Evolutionary conservation across 768 basidiomycete genomes (phyloP), one percentile per base, ranked within the genome.

Genomic region (Leccinum incarnatum): DNA sequence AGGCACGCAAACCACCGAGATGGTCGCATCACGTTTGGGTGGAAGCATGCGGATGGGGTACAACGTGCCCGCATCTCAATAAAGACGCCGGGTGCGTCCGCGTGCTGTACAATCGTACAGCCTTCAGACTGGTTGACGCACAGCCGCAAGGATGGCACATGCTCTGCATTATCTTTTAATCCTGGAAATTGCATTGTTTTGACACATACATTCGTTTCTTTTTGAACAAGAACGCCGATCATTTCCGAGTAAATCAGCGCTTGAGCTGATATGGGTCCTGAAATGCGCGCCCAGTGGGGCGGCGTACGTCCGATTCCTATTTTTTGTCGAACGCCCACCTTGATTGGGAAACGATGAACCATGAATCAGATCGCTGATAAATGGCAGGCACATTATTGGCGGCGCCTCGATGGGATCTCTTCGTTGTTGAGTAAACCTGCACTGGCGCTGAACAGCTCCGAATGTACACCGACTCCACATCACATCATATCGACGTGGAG

Each of bases 161-260:
- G 40, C 10, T 42, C 40, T 42, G n/a, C n/a, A 42, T 42, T 42
- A 19, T 42, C 17, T 14, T n/a, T 54, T 36, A 11, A 25, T 21
- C 40, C 23, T 53, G 11, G n/a, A 57, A 49, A 8, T 36, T 8
- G 55, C 42, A 25, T 51, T 30, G 19, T 25, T 37, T 21, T 36
- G 55, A 23, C 11, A 34, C 17, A 45, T 17, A 15, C 14, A 11
- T 42, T 14, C 14, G 10, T 30, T 50, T 49, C 40, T 32, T 14
- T 32, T 46, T 34, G 37, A 53, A 52, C 37, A 19, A 54, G 25
- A 32, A 51, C 3, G 61, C 49, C 54, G 46, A 67, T 66, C 62
- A 37, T 51, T 53, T 52, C 63, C 30, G 42, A 23, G 42, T 57
- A 55, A 54, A 53, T 49, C 37, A 36, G 48, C 48, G 48, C 48